Evolutionary conservation across 164 flowering plant genomes (phyloP).

Genomic region (Chloranthus sessilifolius): DNA sequence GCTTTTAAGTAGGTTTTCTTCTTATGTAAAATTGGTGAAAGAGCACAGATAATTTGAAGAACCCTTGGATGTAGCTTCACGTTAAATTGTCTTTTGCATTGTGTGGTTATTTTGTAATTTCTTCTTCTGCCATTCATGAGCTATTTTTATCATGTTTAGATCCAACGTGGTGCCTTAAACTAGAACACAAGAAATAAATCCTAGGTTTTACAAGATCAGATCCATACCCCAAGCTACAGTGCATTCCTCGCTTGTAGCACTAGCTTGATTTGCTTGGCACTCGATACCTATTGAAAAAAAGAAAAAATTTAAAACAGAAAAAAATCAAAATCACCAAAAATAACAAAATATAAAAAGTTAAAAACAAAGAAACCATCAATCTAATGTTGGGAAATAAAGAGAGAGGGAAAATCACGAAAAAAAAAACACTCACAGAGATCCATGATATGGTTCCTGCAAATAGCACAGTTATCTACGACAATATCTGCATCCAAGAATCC

Average conservation of each 20-base stretch:
- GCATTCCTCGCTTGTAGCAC: conserved; percentile 85
- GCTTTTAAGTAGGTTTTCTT: too few species aligned
- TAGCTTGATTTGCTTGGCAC: conserved; percentile 86
- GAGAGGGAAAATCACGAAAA: background rate
- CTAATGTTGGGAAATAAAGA: background rate
- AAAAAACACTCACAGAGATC: conserved; percentile 61
- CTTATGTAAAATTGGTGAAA: too few species aligned
- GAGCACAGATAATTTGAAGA: too few species aligned
- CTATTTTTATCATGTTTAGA: too few species aligned
- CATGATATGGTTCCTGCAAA: conserved; percentile 89
- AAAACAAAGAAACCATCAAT: conserved; percentile 2
- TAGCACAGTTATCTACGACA: conserved; percentile 80
- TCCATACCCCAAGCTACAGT: conserved; percentile 90
- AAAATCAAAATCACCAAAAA: background rate
- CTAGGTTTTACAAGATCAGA: too few species aligned
- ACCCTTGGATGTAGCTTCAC: too few species aligned
- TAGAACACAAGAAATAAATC: too few species aligned
- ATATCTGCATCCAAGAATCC: conserved; percentile 46
- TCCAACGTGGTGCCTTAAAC: too few species aligned
- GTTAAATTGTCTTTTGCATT: too few species aligned
- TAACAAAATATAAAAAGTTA: background rate
- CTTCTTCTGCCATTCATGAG: too few species aligned
- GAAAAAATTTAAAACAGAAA: background rate
- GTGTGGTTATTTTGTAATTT: too few species aligned
- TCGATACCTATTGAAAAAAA: conserved; percentile 50